A percentile compares a stretch with the other conserved stretches of the same genome.
These are phyloP conservation scores for Pseudogymnoascus pannorum DNA, from an alignment of 2,329 filamentous ascomycete genomes.

Conservation along the genomic window DNA sequence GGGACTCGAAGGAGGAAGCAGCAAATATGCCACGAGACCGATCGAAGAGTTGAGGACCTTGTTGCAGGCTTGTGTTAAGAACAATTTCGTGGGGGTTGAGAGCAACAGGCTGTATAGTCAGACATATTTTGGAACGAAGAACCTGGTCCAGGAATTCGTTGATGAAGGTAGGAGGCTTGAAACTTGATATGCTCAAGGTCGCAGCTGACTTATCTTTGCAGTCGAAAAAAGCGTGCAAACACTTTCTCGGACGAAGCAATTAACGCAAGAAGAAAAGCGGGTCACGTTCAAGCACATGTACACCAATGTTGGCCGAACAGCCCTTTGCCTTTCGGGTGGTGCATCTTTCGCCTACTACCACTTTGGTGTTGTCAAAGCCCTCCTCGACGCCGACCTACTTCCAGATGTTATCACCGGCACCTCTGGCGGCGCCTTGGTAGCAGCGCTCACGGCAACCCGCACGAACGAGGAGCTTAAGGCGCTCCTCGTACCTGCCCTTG, in stretches of 20 bases:
- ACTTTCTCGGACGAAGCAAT: slow-evolving; percentile 58
- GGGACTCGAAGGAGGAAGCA: slow-evolving; percentile 31
- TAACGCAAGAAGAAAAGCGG: slow-evolving; percentile 68
- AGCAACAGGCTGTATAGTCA: slow-evolving; percentile 93
- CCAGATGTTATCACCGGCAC: slow-evolving; percentile 96
- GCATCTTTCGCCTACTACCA: slow-evolving; percentile 97
- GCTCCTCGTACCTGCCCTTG: slow-evolving; percentile 79
- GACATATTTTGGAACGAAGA: slow-evolving; percentile 96
- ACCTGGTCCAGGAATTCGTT: slow-evolving; percentile 81
- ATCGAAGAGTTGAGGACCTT: slow-evolving; percentile 71
- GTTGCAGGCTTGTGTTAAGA: slow-evolving; percentile 88
- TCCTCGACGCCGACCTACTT: slow-evolving; percentile 76
- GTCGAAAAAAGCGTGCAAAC: slow-evolving; percentile 61
- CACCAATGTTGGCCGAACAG: slow-evolving; percentile 87
- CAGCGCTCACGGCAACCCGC: slow-evolving; percentile 76
- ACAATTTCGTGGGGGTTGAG: slow-evolving; percentile 93
- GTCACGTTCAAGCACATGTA: slow-evolving; percentile 79
- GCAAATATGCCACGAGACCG: slow-evolving; percentile 38
- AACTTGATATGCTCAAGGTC: neutral
- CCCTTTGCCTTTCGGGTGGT: slow-evolving; percentile 85
- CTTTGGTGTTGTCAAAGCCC: slow-evolving; percentile 82
- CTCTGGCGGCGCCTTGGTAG: slow-evolving; percentile 85
- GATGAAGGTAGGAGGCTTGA: slow-evolving; percentile 59
- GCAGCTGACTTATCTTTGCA: slow-evolving; percentile 23
- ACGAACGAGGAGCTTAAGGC: slow-evolving; percentile 86